Conservation (phyloP, 2,329 filamentous ascomycete species). For the Elsinoe ampelina region DNA sequence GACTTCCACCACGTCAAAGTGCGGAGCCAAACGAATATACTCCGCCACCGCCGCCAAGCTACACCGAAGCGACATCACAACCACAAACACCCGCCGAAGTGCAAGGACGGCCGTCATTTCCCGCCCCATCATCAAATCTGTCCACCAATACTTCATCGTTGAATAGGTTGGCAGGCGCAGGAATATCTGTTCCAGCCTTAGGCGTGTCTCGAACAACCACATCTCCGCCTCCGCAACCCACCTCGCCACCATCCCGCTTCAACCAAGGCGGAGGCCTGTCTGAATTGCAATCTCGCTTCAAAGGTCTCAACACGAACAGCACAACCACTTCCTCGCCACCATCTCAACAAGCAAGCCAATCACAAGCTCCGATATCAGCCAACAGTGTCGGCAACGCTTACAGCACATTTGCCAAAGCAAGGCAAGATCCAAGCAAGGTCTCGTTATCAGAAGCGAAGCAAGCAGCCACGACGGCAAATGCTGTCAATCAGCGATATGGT, state of each 20-base stretch:
- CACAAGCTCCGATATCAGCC: not conserved
- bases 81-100: conserved; percentile 37
- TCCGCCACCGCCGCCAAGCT: conserved; percentile 39
- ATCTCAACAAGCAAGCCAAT: conserved; percentile 7
- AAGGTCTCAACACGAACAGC: conserved; percentile 30
- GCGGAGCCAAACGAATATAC: conserved; percentile 40
- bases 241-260: conserved; percentile 25
- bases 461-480: conserved; percentile 54
- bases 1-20: conserved; percentile 60
- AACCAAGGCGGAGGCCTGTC: conserved; percentile 43
- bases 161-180: conserved; percentile 58
- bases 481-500: conserved; percentile 61
- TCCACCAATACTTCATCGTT: conserved; percentile 34
- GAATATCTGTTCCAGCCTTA: conserved; percentile 68
- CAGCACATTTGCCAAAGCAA: conserved; percentile 50
- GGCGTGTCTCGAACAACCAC: conserved; percentile 52
- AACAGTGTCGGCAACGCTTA: conserved; percentile 53
- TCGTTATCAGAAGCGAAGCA: conserved; percentile 49
- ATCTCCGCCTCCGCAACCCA: conserved; percentile 18
- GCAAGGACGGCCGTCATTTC: conserved; percentile 22
- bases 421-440: conserved; percentile 53
- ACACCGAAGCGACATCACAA: conserved; percentile 33
- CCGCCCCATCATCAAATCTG: not conserved
- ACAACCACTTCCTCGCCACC: conserved; percentile 22
- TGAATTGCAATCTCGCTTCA: conserved; percentile 60